A percentile compares a stretch with the other conserved stretches of the same genome.
Conservation (phyloP, 768 basidiomycete species). For the Grammothele lineata region DNA sequence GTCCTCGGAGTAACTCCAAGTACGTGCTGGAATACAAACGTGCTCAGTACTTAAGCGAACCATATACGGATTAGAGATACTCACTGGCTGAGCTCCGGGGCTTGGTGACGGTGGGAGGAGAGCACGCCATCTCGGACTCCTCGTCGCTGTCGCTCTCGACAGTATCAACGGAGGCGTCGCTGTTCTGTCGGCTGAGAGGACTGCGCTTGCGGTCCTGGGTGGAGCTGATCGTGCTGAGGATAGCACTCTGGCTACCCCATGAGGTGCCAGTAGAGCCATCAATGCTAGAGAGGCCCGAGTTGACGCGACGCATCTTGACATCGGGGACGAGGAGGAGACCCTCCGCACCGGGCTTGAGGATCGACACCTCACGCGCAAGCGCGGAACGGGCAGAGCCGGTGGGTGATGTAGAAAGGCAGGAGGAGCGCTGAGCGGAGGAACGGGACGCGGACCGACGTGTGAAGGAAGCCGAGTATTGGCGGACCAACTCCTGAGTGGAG, state of each 20-base stretch:
- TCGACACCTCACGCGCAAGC: conserved; percentile 35
- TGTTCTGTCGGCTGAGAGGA: conserved; percentile 37
- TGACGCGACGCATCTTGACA: conserved; percentile 31
- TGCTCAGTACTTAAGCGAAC: too few species aligned
- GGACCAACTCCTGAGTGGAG: conserved; percentile 41
- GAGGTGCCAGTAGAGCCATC: conserved; percentile 11
- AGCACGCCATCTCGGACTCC: conserved; percentile 16
- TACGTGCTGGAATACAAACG: conserved; percentile 41
- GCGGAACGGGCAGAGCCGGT: conserved; percentile 34
- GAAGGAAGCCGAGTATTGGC: conserved; percentile 53
- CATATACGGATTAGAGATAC: too few species aligned
- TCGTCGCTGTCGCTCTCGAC: conserved; percentile 23
- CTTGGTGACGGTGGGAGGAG: conserved; percentile 6
- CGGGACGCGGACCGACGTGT: conserved; percentile 52
- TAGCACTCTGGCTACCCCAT: conserved; percentile 10
- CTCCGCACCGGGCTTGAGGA: conserved; percentile 57
- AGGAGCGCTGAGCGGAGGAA: conserved; percentile 31
- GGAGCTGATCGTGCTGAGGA: conserved; percentile 3
- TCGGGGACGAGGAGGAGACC: conserved; percentile 59
- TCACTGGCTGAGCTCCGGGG: background rate
- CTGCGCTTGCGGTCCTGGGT: conserved; percentile 27
- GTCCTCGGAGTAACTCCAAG: conserved; percentile 71
- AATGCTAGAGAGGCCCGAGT: conserved; percentile 17
- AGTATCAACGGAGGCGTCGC: conserved; percentile 33
- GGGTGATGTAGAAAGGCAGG: conserved; percentile 22